These are phyloP conservation scores for Mycena maculata DNA, from an alignment of 768 basidiomycete species.

Conservation along the genomic window DNA sequence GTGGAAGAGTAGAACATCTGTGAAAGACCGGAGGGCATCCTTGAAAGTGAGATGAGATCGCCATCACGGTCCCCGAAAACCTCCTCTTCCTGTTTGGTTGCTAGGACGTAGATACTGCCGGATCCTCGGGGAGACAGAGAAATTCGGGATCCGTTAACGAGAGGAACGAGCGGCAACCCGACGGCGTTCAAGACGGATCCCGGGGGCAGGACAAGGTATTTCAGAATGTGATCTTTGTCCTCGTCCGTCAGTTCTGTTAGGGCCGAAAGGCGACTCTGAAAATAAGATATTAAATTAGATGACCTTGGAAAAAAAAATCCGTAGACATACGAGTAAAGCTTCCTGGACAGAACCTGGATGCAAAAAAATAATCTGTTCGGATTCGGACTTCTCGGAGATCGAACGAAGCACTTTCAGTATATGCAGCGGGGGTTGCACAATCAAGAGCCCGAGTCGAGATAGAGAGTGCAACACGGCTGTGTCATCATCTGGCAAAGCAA, in stretches of 20 bases:
- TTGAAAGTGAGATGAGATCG: constrained; percentile 21
- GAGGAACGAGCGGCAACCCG: constrained; percentile 30
- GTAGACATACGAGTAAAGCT: constrained; percentile 21
- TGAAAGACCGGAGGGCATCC: constrained; percentile 9
- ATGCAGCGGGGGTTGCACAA: constrained; percentile 18
- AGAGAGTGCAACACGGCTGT: constrained; percentile 11
- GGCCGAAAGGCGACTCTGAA: constrained; percentile 7
- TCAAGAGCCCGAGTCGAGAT: constrained; percentile 14
- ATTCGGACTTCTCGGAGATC: no score
- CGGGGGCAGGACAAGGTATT: constrained; percentile 26
- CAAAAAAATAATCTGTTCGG: neutral
- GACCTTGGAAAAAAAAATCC: neutral
- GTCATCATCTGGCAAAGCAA: constrained; percentile 8
- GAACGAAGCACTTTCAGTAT: neutral
- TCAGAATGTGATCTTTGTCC: constrained; percentile 27
- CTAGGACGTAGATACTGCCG: constrained; percentile 9
- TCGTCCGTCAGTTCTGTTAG: neutral
- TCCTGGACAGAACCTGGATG: constrained; percentile 2
- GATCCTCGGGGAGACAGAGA: constrained; percentile 12
- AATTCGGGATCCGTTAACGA: constrained; percentile 14
- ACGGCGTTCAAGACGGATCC: constrained; percentile 13
- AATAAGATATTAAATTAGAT: neutral
- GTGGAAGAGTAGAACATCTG: neutral
- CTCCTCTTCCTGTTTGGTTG: constrained; percentile 19
- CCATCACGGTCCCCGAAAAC: constrained; percentile 24